Conservation (phyloP, 2,329 filamentous ascomycete species). For the Onygena corvina region DNA sequence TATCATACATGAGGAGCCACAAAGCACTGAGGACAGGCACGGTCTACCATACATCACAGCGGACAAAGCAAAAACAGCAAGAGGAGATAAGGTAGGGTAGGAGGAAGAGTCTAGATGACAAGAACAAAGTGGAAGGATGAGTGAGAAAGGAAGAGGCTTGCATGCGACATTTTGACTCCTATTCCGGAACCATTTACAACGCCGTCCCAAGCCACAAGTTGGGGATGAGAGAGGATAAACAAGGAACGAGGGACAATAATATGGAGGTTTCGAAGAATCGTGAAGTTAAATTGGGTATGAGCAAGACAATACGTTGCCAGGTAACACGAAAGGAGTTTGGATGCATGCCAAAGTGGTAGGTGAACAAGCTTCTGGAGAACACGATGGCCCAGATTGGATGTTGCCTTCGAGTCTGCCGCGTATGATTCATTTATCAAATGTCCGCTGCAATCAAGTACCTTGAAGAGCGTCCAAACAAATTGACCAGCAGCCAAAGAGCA, state of each 20-base stretch:
- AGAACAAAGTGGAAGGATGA: neutral
- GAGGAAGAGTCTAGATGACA: too few relatives aligned
- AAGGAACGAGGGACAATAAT: neutral
- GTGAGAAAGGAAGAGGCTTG: neutral
- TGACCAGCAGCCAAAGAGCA: too few relatives aligned
- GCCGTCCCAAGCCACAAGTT: conserved; percentile 1
- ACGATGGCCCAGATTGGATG: neutral
- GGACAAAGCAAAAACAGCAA: too few relatives aligned
- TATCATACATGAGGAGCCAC: too few relatives aligned
- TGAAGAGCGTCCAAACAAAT: too few relatives aligned
- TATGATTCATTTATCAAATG: too few relatives aligned
- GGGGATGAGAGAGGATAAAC: neutral
- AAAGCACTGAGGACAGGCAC: too few relatives aligned
- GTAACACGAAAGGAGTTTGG: neutral
- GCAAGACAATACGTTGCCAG: neutral
- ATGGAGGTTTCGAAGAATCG: neutral
- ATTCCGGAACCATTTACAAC: neutral
- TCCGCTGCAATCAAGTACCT: too few relatives aligned
- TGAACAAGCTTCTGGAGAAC: neutral
- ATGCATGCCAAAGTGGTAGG: neutral
- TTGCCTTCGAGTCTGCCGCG: too few relatives aligned
- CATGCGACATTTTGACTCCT: neutral
- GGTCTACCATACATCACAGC: too few relatives aligned
- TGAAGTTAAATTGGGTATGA: neutral
- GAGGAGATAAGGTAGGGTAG: too few relatives aligned